Evolutionary conservation across 306 rosid genomes (phyloP), one percentile per base, ranked within the genome.

Genomic region (Vigna reflexopilosa): DNA sequence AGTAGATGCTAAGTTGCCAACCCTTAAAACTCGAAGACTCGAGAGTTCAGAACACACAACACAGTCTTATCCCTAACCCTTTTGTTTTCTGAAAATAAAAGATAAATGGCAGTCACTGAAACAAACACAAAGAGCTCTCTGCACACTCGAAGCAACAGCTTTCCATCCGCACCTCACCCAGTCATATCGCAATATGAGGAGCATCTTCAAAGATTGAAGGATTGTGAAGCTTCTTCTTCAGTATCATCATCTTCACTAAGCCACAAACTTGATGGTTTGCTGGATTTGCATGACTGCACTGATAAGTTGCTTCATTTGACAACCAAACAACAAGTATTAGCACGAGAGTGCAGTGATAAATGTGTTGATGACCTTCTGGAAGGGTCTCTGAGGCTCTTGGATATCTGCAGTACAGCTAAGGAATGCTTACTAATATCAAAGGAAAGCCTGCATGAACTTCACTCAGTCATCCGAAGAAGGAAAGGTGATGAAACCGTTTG

Each of bases 141-240:
- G 44, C 86, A 83, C 34, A 16, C 24, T 57, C 80, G 80, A n/a
- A 47, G 52, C 65, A 78, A 67, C 66, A 83, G 86, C 76, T 48
- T 73, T 38, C 77, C 86, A 16, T 63, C 79, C 4, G 32, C 70
- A 55, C 74, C 82, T 20, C 80, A 77, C 24, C 79, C 82, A 2
- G 5, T 65, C 6, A 4, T 45, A 5, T 66, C 76, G 22, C 50
- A 77, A 72, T 36, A 12, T 9, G 36, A 83, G 45, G 80, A 56
- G 44, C 76, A 65, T 22, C n/a, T 83, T 56, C 51, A 9, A 42
- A 77, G 76, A 38, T 72, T 77, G 38, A 77, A 28, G 47, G 69
- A 26, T 13, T 67, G 61, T 7, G 56, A 50, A 64, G 56, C 82
- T 0, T 19, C 57, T 4, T 75, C 71, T 9, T 80, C 64, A n/a